Conservation (phyloP, 495 filamentous ascomycete genomes). For the Aspergillus egyptiacus region DNA sequence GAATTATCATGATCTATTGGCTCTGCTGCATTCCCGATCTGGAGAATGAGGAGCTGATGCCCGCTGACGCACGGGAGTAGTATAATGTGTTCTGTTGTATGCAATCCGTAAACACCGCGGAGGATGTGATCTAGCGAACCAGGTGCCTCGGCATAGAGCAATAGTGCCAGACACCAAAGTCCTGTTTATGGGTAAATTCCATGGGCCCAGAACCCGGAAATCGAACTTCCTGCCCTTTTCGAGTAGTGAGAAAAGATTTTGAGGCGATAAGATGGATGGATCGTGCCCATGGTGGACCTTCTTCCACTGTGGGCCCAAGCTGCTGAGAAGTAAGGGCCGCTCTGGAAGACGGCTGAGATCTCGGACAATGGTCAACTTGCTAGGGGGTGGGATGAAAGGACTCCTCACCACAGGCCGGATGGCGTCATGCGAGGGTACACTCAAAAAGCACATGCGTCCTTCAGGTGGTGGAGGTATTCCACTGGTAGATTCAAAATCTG, state of each 20-base stretch:
- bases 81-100: slow-evolving; percentile 12
- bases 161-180: slow-evolving; percentile 5
- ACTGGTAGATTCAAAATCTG: background rate
- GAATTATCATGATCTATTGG: slow-evolving; percentile 14
- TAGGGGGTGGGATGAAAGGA: slow-evolving; percentile 16
- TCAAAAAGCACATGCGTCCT: slow-evolving; percentile 18
- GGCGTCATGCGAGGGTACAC: slow-evolving; percentile 16
- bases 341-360: slow-evolving; percentile 4
- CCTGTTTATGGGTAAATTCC: background rate
- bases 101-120: slow-evolving; percentile 18
- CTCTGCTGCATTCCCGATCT: slow-evolving; percentile 12
- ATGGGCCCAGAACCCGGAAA: background rate
- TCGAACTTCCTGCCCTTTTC: background rate
- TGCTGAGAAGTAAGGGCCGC: slow-evolving; percentile 8
- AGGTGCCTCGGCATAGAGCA: slow-evolving; percentile 10
- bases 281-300: slow-evolving; percentile 10
- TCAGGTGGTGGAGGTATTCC: background rate
- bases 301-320: slow-evolving; percentile 9
- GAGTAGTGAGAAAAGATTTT: slow-evolving; percentile 5
- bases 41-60: slow-evolving; percentile 16
- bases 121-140: slow-evolving; percentile 8
- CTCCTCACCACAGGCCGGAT: slow-evolving; percentile 9
- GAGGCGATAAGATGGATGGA: slow-evolving; percentile 7
- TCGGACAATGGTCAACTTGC: slow-evolving; percentile 13
- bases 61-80: background rate